Percentiles rank a stretch among this genome's conserved stretches.
Conservation (phyloP, 306 rosid species). For the Rubus idaeus region DNA sequence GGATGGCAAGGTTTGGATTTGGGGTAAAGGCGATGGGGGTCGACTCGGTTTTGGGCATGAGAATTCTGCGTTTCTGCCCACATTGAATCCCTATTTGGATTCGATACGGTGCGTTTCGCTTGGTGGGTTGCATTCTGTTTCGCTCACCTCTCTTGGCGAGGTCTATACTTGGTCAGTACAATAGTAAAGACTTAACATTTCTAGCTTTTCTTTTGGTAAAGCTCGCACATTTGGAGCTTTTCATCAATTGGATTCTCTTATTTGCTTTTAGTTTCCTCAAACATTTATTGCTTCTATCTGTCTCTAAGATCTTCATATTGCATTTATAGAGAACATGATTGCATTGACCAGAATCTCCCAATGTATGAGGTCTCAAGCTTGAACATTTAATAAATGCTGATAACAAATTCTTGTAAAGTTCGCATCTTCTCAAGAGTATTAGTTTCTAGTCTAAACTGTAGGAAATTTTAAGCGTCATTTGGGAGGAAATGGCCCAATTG, state of each 20-base stretch:
- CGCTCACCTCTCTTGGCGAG: conserved; percentile 61
- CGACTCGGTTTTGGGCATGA: conserved; percentile 90
- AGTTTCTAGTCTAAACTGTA: not conserved
- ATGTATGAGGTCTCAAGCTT: not conserved
- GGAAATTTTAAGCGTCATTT: not conserved
- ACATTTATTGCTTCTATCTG: not conserved
- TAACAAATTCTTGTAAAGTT: not conserved
- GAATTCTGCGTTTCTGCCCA: conserved; percentile 62
- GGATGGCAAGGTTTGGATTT: conserved; percentile 69
- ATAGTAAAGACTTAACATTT: conserved; percentile 19
- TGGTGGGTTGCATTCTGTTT: conserved; percentile 82
- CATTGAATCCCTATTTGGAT: conserved; percentile 67
- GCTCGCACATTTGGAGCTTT: not conserved
- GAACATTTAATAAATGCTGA: not conserved
- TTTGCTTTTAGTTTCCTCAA: not conserved
- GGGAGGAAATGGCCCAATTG: not conserved
- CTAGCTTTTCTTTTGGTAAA: not conserved
- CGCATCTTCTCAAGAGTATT: not conserved
- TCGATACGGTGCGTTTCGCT: conserved; percentile 52
- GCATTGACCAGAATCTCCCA: not conserved
- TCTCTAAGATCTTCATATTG: not conserved
- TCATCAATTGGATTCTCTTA: not conserved
- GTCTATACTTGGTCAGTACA: conserved; percentile 85
- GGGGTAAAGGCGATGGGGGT: conserved; percentile 99
- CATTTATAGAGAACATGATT: not conserved